Evolutionary conservation across 1,284 basidiomycete genomes (phyloP).

Genomic region (Ustilago cynodontis): DNA sequence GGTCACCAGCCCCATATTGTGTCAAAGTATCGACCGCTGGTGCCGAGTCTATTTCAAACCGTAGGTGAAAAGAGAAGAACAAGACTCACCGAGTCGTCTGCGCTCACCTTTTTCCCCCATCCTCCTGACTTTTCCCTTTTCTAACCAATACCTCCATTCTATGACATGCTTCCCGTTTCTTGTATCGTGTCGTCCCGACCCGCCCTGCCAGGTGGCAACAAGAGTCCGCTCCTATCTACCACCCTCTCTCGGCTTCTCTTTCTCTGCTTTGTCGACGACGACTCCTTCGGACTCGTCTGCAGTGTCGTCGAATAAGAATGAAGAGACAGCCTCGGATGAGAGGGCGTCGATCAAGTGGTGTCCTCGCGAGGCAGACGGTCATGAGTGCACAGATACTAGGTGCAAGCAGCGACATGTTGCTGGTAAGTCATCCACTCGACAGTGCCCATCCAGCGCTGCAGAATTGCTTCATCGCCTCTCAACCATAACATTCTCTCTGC

Average conservation of each 20-base stretch:
- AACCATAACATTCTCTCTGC: background rate
- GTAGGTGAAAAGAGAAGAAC: conserved; percentile 20
- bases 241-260: conserved; percentile 21
- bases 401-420: conserved; percentile 28
- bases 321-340: background rate
- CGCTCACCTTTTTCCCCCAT: conserved; percentile 10
- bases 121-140: conserved; percentile 1
- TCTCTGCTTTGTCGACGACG: background rate
- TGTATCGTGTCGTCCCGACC: background rate
- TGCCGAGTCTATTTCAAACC: conserved; percentile 42
- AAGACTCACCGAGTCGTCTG: background rate
- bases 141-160: background rate
- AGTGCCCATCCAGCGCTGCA: background rate
- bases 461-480: background rate
- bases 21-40: conserved; percentile 36
- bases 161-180: background rate
- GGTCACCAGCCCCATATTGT: conserved; percentile 17
- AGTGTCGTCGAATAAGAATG: background rate
- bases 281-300: background rate
- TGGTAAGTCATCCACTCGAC: conserved; percentile 19
- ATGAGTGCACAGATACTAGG: conserved; percentile 9
- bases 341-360: conserved; percentile 37
- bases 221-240: conserved; percentile 31
- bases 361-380: conserved; percentile 35
- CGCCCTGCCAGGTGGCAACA: conserved; percentile 23